phyloP scores from a whole-genome alignment of 78 protist species.

The Dictyostelium purpureum region DNA sequence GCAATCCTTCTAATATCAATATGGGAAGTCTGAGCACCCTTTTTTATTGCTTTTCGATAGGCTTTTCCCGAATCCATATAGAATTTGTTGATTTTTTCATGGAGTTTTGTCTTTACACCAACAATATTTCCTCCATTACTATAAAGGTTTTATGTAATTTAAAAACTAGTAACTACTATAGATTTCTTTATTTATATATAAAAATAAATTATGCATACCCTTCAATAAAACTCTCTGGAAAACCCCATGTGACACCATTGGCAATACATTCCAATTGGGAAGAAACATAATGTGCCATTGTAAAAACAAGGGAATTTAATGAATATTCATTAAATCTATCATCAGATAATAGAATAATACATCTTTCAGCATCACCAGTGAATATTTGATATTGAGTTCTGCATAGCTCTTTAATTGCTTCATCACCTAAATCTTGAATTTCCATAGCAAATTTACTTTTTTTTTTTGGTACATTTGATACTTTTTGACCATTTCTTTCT shows the following conservation, averaged over 20 bases:
- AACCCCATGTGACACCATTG: background rate
- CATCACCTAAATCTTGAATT: no score
- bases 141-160: background rate
- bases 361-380: no score
- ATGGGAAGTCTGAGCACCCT: background rate
- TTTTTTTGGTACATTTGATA: background rate
- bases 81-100: background rate
- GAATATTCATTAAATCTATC: no score
- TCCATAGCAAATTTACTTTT: no score
- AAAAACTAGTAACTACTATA: background rate
- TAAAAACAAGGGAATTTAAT: background rate
- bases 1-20: background rate
- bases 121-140: background rate
- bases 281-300: conserved; percentile 7
- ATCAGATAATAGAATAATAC: no score
- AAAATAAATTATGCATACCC: background rate
- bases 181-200: background rate
- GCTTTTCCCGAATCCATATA: background rate
- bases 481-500: conserved; percentile 26
- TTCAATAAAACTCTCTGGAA: background rate
- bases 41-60: background rate
- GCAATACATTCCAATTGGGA: conserved; percentile 8
- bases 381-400: no score
- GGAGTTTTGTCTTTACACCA: background rate
- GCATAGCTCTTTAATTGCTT: no score